Evolutionary conservation across 2,329 filamentous ascomycete species (phyloP).

Genomic region (Aspergillus caelatus): DNA sequence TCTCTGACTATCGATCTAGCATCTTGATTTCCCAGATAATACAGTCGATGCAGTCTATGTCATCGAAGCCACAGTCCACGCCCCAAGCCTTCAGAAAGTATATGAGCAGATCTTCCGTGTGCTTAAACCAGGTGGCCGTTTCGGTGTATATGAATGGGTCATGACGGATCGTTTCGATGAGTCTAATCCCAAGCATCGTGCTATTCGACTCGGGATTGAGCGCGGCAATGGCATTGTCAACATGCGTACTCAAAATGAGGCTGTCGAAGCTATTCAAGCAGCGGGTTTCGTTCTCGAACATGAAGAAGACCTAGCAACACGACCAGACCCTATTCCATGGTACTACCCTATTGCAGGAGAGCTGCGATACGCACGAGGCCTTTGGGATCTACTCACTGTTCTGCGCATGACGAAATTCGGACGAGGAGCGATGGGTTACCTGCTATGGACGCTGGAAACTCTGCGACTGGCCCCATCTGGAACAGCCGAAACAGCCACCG

Average conservation of each 20-base stretch:
- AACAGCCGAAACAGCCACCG: constrained; percentile 77
- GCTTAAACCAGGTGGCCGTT: constrained; percentile 91
- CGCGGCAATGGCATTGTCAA: constrained; percentile 93
- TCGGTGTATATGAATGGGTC: constrained; percentile 97
- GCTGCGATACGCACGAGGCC: background rate
- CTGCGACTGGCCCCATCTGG: constrained; percentile 60
- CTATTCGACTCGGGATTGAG: constrained; percentile 91
- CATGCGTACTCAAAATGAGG: constrained; percentile 86
- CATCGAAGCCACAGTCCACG: constrained; percentile 94
- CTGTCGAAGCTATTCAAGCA: constrained; percentile 77
- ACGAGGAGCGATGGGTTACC: background rate
- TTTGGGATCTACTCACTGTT: constrained; percentile 2
- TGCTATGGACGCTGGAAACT: background rate
- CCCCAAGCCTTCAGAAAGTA: constrained; percentile 82
- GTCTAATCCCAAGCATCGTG: constrained; percentile 77
- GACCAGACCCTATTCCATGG: constrained; percentile 77
- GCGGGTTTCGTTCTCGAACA: constrained; percentile 82
- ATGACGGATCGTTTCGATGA: constrained; percentile 96
- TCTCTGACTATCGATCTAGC: constrained; percentile 33
- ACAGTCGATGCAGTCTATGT: constrained; percentile 92
- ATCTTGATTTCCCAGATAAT: constrained; percentile 94
- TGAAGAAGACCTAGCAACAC: constrained; percentile 81
- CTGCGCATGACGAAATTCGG: constrained; percentile 1
- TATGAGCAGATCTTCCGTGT: constrained; percentile 93
- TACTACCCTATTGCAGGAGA: constrained; percentile 83